Conservation (phyloP, 1,284 basidiomycete genomes). For the Irpex sp. region DNA sequence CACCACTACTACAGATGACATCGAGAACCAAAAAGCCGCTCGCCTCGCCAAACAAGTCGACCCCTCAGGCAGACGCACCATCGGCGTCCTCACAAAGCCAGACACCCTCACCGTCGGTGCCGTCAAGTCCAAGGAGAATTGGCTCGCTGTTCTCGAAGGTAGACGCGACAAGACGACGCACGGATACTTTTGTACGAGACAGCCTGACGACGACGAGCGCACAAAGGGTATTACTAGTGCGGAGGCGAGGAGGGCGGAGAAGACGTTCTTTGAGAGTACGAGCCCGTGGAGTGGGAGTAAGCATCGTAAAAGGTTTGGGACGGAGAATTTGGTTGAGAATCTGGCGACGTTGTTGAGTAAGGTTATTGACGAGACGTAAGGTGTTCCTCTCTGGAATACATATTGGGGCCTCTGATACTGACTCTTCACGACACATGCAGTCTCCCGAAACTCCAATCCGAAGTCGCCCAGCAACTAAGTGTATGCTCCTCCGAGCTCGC, state of each 20-base stretch:
- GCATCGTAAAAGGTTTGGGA: slow-evolving; percentile 48
- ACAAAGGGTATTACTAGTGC: slow-evolving; percentile 29
- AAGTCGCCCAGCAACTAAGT: slow-evolving; percentile 35
- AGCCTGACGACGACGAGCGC: slow-evolving; percentile 58
- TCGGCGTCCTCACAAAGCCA: slow-evolving; percentile 69
- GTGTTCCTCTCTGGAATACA: not conserved
- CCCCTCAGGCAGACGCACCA: slow-evolving; percentile 49
- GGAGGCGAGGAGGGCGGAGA: slow-evolving; percentile 37
- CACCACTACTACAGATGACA: slow-evolving; percentile 44
- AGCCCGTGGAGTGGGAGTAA: slow-evolving; percentile 47
- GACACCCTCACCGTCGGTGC: slow-evolving; percentile 48
- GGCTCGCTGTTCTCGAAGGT: slow-evolving; percentile 53
- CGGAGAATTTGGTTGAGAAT: slow-evolving; percentile 47
- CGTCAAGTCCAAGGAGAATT: slow-evolving; percentile 36
- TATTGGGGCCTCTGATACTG: not conserved
- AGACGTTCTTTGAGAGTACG: slow-evolving; percentile 43
- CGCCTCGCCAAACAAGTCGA: slow-evolving; percentile 50
- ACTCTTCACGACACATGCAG: slow-evolving; percentile 19
- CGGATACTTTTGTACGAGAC: slow-evolving; percentile 65
- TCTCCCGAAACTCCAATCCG: slow-evolving; percentile 36
- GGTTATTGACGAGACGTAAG: slow-evolving; percentile 49
- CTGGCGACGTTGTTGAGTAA: slow-evolving; percentile 49
- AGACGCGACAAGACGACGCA: slow-evolving; percentile 39
- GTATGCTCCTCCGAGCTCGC: slow-evolving; percentile 35
- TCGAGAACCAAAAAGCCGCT: slow-evolving; percentile 59